Conservation (phyloP, 345 rosid genomes). For the Alliaria petiolata region DNA sequence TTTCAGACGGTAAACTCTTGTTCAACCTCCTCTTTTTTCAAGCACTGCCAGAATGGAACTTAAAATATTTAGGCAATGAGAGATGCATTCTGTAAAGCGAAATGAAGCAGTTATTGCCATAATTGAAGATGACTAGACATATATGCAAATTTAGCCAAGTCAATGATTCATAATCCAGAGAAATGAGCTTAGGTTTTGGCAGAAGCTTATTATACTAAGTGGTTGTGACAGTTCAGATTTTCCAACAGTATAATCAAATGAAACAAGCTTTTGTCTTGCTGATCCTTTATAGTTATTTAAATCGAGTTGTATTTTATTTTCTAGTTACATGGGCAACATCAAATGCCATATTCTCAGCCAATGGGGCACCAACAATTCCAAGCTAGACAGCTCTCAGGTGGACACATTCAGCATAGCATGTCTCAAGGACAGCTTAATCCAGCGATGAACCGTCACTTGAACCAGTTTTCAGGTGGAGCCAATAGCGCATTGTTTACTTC, state of each 20-base stretch:
- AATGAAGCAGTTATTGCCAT: neutral
- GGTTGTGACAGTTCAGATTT: neutral
- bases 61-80: neutral
- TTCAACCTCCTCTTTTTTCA: neutral
- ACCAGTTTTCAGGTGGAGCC: slow-evolving; percentile 74
- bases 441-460: slow-evolving; percentile 74
- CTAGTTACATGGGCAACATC: slow-evolving; percentile 78
- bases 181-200: neutral
- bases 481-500: slow-evolving; percentile 79
- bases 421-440: slow-evolving; percentile 87
- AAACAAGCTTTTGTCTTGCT: neutral
- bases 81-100: neutral
- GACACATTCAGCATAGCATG: slow-evolving; percentile 73
- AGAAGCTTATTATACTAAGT: neutral
- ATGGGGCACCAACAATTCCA: slow-evolving; percentile 88
- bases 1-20: slow-evolving; percentile 49
- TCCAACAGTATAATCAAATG: neutral
- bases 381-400: slow-evolving; percentile 73
- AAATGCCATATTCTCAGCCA: slow-evolving; percentile 88
- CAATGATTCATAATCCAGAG: neutral
- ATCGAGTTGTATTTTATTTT: neutral
- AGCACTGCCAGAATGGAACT: neutral
- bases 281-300: neutral
- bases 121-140: neutral
- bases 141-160: neutral